Percentiles rank a stretch among this genome's conserved stretches.
Conservation (phyloP, 2,329 filamentous ascomycete genomes). For the Xylaria sp. region DNA sequence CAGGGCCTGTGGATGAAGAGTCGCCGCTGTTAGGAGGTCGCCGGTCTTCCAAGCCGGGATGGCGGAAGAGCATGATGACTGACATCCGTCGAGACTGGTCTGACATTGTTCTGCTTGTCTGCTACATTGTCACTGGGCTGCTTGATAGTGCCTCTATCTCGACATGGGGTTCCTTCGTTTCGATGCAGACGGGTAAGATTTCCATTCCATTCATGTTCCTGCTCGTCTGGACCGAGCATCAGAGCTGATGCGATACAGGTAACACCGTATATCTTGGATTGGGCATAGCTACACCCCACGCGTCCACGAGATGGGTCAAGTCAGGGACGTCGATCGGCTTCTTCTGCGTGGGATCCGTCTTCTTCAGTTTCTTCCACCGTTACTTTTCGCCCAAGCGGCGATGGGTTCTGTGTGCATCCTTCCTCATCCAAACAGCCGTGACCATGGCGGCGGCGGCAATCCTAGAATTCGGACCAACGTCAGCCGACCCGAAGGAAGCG, state of each 20-base stretch:
- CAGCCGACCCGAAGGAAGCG: constrained; percentile 37
- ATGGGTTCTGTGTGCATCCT: constrained; percentile 60
- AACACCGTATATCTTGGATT: constrained; percentile 78
- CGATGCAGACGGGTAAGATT: constrained; percentile 69
- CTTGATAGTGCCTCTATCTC: constrained; percentile 71
- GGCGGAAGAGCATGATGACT: constrained; percentile 34
- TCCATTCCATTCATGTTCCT: neutral
- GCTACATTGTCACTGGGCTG: constrained; percentile 72
- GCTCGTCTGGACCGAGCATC: neutral
- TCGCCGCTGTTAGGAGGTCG: constrained; percentile 29
- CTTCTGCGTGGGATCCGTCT: constrained; percentile 68
- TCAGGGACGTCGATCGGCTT: constrained; percentile 63
- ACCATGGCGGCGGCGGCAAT: constrained; percentile 49
- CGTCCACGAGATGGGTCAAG: constrained; percentile 61
- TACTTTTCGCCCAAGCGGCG: constrained; percentile 54
- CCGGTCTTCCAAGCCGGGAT: constrained; percentile 19
- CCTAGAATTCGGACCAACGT: constrained; percentile 43
- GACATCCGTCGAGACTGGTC: constrained; percentile 58
- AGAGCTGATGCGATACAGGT: constrained; percentile 36
- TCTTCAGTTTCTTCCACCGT: constrained; percentile 65
- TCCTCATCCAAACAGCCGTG: constrained; percentile 47
- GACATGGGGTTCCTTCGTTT: constrained; percentile 75
- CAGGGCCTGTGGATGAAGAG: constrained; percentile 28
- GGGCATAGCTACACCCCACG: constrained; percentile 56
- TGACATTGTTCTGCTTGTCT: constrained; percentile 63